These are phyloP conservation scores for Ophiostoma quercus DNA, from an alignment of 2,329 filamentous ascomycete species.

Conservation along the genomic window DNA sequence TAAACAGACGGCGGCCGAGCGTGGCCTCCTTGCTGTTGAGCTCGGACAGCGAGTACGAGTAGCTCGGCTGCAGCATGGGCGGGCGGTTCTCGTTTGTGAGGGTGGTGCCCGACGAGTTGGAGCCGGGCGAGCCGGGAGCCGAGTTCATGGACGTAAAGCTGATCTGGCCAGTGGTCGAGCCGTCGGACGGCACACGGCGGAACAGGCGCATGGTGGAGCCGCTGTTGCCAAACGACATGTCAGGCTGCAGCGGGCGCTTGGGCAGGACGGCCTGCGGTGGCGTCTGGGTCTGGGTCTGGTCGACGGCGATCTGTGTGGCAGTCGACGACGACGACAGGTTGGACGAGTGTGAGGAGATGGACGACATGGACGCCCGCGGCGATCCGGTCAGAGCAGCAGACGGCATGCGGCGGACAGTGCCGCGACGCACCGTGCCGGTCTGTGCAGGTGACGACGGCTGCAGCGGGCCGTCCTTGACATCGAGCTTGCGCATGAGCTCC, in stretches of 20 bases:
- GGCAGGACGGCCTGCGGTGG: constrained; percentile 39
- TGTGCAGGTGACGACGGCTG: constrained; percentile 50
- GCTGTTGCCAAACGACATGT: constrained; percentile 90
- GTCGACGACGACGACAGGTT: not conserved
- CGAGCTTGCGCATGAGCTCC: constrained; percentile 55
- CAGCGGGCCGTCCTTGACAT: constrained; percentile 56
- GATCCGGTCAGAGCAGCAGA: constrained; percentile 35
- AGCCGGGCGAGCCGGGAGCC: constrained; percentile 33
- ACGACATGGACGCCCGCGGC: constrained; percentile 26
- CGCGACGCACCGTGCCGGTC: constrained; percentile 53
- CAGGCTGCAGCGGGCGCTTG: constrained; percentile 77
- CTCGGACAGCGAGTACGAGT: constrained; percentile 35
- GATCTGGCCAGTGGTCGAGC: constrained; percentile 40
- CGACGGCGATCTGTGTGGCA: not conserved
- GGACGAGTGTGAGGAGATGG: not conserved
- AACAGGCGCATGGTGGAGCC: constrained; percentile 90
- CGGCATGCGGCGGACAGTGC: constrained; percentile 49
- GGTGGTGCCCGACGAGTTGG: constrained; percentile 29
- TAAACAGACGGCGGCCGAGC: constrained; percentile 75
- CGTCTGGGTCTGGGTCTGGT: constrained; percentile 29
- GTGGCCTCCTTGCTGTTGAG: constrained; percentile 72
- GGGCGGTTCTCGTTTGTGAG: constrained; percentile 61
- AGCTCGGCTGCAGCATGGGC: constrained; percentile 29
- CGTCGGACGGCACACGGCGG: constrained; percentile 73
- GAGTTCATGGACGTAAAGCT: constrained; percentile 27